Evolutionary conservation across 257 asterid species (phyloP), one percentile per base, ranked within the genome.

Genomic region (Hygrophila difformis): DNA sequence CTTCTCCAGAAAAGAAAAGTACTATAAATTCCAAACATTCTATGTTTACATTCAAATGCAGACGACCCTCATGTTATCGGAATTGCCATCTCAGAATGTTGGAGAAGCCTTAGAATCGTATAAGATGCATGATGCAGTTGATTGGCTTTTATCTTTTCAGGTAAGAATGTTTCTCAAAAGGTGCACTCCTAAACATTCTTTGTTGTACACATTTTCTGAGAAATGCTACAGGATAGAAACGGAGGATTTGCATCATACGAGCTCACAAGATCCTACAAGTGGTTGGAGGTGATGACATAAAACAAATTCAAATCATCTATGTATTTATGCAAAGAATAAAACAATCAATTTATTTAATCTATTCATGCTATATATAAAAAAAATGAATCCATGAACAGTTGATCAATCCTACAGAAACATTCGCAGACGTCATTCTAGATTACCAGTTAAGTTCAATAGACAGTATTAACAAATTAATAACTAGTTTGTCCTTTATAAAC

Each of bases 171-270:
- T 4, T 33, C 10, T 33, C 12, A 33, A 12, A 10, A 9, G 37
- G n/a, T n/a, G n/a, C n/a, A n/a, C 3, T 12, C 37, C n/a, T n/a
- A n/a, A n/a, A n/a, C n/a, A n/a, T n/a, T n/a, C n/a, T n/a, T n/a
- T n/a, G n/a, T n/a, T n/a, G n/a, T n/a, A n/a, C n/a, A n/a, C n/a
- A n/a, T n/a, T n/a, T n/a, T n/a, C n/a, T n/a, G n/a, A n/a, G n/a
- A n/a, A n/a, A 19, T 31, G 46, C 8, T 56, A 63, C 82, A 83
- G 94, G 79, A 83, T 42, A 49, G 46, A 51, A 71, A 33, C 22
- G 92, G 94, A 19, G 94, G 94, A 7, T 83, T 79, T 67, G 94
- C 92, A 50, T 62, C 94, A 5, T 79, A 83, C 45, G 94, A 83
- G 64, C 80, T 74, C 47, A 83, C 94, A 14, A 67, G 94, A 72